phyloP scores from a whole-genome alignment of 1,284 basidiomycete species.

The Phellinidium pouzarii region DNA sequence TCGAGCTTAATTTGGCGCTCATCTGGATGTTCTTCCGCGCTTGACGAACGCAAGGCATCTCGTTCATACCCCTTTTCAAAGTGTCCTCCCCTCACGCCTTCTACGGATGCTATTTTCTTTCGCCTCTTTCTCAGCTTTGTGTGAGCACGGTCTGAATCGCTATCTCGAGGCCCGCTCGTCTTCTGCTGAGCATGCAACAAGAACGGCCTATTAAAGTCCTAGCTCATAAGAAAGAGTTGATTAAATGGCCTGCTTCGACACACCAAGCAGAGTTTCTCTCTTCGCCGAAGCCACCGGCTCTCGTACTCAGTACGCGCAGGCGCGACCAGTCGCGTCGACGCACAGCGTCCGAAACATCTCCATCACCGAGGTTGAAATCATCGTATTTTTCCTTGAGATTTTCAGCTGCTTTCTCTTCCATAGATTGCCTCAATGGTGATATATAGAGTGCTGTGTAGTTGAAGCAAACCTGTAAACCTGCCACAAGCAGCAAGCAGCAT shows the following conservation, averaged over 20 bases:
- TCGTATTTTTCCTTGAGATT: neutral
- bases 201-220: slow-evolving; percentile 16
- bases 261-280: slow-evolving; percentile 54
- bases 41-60: slow-evolving; percentile 8
- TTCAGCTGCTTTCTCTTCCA: neutral
- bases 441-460: too few species aligned
- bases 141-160: slow-evolving; percentile 3
- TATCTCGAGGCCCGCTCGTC: neutral
- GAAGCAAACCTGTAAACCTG: too few species aligned
- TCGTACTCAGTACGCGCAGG: slow-evolving; percentile 43
- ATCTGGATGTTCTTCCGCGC: slow-evolving; percentile 51
- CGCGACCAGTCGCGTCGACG: slow-evolving; percentile 37
- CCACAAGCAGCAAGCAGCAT: too few species aligned
- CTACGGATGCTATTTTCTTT: neutral
- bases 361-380: too few species aligned
- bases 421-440: too few species aligned
- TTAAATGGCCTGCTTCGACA: slow-evolving; percentile 22
- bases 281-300: slow-evolving; percentile 56
- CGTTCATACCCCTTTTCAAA: slow-evolving; percentile 9
- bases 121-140: slow-evolving; percentile 1
- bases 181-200: slow-evolving; percentile 15
- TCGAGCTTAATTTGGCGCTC: slow-evolving; percentile 82
- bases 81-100: neutral
- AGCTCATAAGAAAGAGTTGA: neutral
- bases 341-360: neutral